phyloP scores from a whole-genome alignment of 1,284 basidiomycete species.

The Ceratobasidium papillatum region DNA sequence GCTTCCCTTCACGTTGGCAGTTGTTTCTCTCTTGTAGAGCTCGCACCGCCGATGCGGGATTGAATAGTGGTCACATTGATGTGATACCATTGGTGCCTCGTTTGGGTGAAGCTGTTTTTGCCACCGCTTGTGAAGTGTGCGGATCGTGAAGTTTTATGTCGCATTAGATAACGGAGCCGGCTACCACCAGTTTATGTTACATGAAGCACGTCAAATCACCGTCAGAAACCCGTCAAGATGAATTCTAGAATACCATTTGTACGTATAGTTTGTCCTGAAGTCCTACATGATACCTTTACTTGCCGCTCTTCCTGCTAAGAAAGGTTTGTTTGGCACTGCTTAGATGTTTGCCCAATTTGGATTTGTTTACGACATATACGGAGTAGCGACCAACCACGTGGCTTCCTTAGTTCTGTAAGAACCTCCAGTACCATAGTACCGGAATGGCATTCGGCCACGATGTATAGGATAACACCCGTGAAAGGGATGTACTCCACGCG shows the following conservation, averaged over 20 bases:
- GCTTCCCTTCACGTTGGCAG: background rate
- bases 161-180: background rate
- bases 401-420: conserved; percentile 30
- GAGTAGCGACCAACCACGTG: conserved; percentile 12
- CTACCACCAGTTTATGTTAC: background rate
- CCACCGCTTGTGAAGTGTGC: background rate
- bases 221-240: background rate
- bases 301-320: conserved; percentile 4
- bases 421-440: conserved; percentile 7
- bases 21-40: background rate
- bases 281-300: background rate
- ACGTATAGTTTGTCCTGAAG: background rate
- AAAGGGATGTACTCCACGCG: conserved; percentile 20
- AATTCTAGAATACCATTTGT: background rate
- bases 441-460: conserved; percentile 22
- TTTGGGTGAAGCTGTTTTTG: background rate
- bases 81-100: background rate
- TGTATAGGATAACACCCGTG: background rate
- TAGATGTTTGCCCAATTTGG: conserved; percentile 1
- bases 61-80: background rate
- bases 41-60: background rate
- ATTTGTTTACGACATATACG: background rate
- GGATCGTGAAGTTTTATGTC: background rate
- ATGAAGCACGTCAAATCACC: background rate
- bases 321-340: background rate